Base-by-base conservation (phyloP, 2,329 filamentous ascomycete species). In the Sarocladiaceae sp. region DNA sequence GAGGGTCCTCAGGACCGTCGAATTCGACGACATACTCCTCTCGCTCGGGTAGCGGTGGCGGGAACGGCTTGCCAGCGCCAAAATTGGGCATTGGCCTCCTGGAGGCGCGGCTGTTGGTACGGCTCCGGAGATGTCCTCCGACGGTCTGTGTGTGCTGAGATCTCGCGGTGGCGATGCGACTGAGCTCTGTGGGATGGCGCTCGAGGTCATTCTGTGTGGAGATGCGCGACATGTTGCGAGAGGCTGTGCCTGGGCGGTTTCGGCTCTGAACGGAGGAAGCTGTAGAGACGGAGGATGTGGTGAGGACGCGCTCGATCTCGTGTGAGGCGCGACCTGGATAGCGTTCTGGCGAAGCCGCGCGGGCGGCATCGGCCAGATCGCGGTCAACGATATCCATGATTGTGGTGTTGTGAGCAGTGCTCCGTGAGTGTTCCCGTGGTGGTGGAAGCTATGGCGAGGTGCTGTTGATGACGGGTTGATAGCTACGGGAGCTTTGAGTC, bases 1-100 rank as follows among this genome's bases (percentile, higher is more conserved):
- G 58, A 2, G 88, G 88, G 56, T 95, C 89, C 51, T 89, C 74
- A 1, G 80, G 83, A 0, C 88, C 89, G 53, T 90, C 83, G 57
- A 95, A 95, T 62, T 88, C 85, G 33, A 90, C 85, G 0, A 89
- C 84, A 57, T 90, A 91, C 51, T 86, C 80, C 54, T 90, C 85
- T 53, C 75, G 72, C 12, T 81, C 78, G 2, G 85, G 84, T 33
- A 90, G 59, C 1, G 68, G 70, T 3, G 85, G 85, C 3, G 86
- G 86, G 55, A 80, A 88, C 1, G 80, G 72, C 64, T 88, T 90
- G n/a, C 82, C 84, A 45, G 71, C 79, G 27, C 85, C 85, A 60
- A 89, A 87, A 6, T 67, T 63, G 1, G 85, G 85, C 45, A 89
- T 58, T 1, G 83, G 80, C 56, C 66, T 79, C 45, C 58, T 69